Base-by-base conservation (phyloP, 1,284 basidiomycete genomes). In the Cutaneotrichosporon sp. region DNA sequence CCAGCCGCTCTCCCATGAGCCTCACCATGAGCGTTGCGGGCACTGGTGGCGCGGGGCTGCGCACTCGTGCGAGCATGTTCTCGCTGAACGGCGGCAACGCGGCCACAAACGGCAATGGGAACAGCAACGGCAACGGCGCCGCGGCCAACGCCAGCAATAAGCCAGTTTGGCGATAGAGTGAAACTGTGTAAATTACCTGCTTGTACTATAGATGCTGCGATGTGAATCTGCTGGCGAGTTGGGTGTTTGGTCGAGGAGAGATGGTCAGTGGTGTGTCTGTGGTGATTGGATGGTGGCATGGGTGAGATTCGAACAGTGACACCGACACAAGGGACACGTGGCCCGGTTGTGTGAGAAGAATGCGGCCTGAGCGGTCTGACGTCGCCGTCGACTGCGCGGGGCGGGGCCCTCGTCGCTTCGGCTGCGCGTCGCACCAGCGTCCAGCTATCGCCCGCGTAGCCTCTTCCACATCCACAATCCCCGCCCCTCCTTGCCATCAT, bases 51-150 rank as follows among this genome's bases (percentile, higher is more conserved):
- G 49, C 56, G 9, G 56, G 56, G 8, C 38, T 58, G 22, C 34
- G 56, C 16, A 50, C 49, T 27, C 49, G 56, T 9, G 24, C 56
- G n/a, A 58, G 56, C 38, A 31, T 51, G 47, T 18, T 58, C 27
- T 33, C 31, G n/a, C 29, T 33, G 25, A 33, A 33, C 31, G 31
- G 50, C n/a, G 31, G 50, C 10, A 34, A 33, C 27, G 4, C 22
- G 31, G n/a, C 10, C 22, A 14, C 45, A 22, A 25, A 25, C 13
- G 24, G 22, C 22, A 46, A 34, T 22, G 50, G 27, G 16, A 33
- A n/a, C 18, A 16, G 18, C 25, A 50, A 27, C 16, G 49, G 49
- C 49, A 29, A n/a, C 10, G 27, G 49, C 31, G n/a, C 16, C 11
- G 50, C 31, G 11, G 31, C 31, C 10, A 29, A 20, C 18, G 2